phyloP scores from a whole-genome alignment of 345 rosid genomes.

The Citrus glauca region DNA sequence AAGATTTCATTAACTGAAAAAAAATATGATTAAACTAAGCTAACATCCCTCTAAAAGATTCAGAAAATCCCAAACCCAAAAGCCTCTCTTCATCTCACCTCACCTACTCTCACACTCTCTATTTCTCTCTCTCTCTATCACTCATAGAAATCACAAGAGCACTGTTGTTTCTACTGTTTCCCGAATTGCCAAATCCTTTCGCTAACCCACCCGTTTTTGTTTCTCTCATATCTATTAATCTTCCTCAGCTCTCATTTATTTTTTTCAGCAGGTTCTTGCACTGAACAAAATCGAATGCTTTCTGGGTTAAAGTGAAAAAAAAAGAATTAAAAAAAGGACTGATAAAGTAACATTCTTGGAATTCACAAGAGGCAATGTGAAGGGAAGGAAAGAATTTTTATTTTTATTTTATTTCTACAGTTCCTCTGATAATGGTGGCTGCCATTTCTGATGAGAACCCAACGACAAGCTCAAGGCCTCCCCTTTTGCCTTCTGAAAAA shows the following conservation, averaged over 20 bases:
- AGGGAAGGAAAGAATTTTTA: conserved; percentile 11
- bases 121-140: not conserved
- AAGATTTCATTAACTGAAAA: not conserved
- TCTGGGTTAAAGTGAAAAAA: conserved; percentile 8
- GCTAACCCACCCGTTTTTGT: not conserved
- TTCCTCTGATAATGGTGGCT: conserved; percentile 57
- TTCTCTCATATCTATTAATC: conserved; percentile 16
- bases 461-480: conserved; percentile 19
- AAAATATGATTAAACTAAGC: conserved; percentile 10
- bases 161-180: conserved; percentile 11
- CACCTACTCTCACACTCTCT: conserved; percentile 14
- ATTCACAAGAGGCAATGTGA: conserved; percentile 31
- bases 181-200: conserved; percentile 23
- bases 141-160: conserved; percentile 7
- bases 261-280: conserved; percentile 1
- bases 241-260: not conserved
- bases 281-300: not conserved
- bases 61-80: conserved; percentile 37
- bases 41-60: conserved; percentile 16
- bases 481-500: conserved; percentile 32
- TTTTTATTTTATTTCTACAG: not conserved
- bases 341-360: not conserved
- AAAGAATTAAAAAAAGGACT: not conserved
- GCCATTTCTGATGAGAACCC: conserved; percentile 36
- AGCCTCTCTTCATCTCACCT: conserved; percentile 17